Evolutionary conservation across 2,329 filamentous ascomycete genomes (phyloP), one percentile per base, ranked within the genome.

Genomic region (Stromatinia cepivora): DNA sequence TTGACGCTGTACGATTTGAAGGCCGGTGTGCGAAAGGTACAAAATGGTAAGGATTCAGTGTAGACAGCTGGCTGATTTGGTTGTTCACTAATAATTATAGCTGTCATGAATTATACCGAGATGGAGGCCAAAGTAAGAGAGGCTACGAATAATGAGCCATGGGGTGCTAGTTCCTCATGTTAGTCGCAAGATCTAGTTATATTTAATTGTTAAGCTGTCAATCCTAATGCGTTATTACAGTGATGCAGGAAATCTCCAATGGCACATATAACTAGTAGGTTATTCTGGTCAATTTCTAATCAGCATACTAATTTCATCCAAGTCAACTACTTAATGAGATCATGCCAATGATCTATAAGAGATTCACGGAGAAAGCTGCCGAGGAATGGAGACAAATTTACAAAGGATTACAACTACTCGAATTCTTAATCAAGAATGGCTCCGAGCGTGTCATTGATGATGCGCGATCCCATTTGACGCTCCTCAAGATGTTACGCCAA

Each of bases 341-440:
- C 79, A 99, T 99, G 95, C 95, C 95, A 74, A 95, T 99, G 93
- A 97, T 99, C 79, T 99, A 99, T 84, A 95, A 96, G 78, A 92
- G 95, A 73, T 99, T 99, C 81, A 99, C 95, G 71, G 95, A 99
- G 80, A 99, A 99, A 84, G 87, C 93, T 10, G 94, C 95, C 69
- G 95, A 99, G 80, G 95, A 99, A 82, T 99, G 95, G 95, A 88
- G 95, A 75, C 95, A 99, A 81, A 99, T 99, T 78, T 99, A 99
- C 87, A 99, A 99, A 85, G 91, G 93, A 13, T 89, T 99, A 34
- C 95, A 98, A 85, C 86, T 99, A 69, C 90, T 99, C 79, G 94
- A 99, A 80, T 97, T 97, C 78, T 87, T 99, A 45, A 91, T 99
- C 82, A 99, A 99, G 84, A 95, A 99, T 80, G 95, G 95, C 72